phyloP scores from a whole-genome alignment of 208 protist genomes.

The Ichthyophonus hoferi region DNA sequence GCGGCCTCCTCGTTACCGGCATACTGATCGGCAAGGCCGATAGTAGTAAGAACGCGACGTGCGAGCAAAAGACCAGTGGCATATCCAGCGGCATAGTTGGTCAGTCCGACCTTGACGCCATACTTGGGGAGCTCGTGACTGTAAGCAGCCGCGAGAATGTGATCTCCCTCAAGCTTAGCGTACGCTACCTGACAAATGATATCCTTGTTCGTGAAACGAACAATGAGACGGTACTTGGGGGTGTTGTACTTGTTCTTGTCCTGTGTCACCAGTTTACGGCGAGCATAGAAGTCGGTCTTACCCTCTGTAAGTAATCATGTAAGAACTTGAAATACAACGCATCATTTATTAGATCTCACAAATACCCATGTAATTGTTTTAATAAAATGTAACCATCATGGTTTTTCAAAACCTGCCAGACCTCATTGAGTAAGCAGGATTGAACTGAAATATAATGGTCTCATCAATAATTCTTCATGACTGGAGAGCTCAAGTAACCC shows the following conservation, averaged over 20 bases:
- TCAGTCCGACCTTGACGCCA: slow-evolving; percentile 89
- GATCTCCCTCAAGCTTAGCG: slow-evolving; percentile 88
- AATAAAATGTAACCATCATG: neutral
- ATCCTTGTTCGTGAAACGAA: slow-evolving; percentile 92
- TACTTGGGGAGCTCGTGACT: slow-evolving; percentile 91
- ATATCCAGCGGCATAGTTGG: slow-evolving; percentile 96
- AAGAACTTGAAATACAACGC: too few relatives aligned
- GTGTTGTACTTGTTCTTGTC: slow-evolving; percentile 98
- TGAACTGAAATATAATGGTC: neutral
- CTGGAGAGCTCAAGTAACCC: neutral
- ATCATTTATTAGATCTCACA: too few relatives aligned
- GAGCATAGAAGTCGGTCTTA: slow-evolving; percentile 96
- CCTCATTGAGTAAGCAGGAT: neutral
- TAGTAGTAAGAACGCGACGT: slow-evolving; percentile 87
- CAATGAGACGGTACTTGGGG: slow-evolving; percentile 95
- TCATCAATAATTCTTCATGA: neutral
- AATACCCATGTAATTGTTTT: too few relatives aligned
- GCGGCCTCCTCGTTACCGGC: slow-evolving; percentile 77
- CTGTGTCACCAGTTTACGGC: slow-evolving; percentile 88
- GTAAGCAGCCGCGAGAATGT: slow-evolving; percentile 87
- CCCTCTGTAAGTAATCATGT: slow-evolving; percentile 80
- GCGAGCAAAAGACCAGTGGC: slow-evolving; percentile 92
- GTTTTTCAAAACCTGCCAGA: neutral
- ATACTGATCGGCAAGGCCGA: slow-evolving; percentile 86
- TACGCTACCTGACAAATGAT: slow-evolving; percentile 92